Evolutionary conservation across 2,329 filamentous ascomycete species (phyloP), one percentile per base, ranked within the genome.

Genomic region (Colletotrichum tropicicola): DNA sequence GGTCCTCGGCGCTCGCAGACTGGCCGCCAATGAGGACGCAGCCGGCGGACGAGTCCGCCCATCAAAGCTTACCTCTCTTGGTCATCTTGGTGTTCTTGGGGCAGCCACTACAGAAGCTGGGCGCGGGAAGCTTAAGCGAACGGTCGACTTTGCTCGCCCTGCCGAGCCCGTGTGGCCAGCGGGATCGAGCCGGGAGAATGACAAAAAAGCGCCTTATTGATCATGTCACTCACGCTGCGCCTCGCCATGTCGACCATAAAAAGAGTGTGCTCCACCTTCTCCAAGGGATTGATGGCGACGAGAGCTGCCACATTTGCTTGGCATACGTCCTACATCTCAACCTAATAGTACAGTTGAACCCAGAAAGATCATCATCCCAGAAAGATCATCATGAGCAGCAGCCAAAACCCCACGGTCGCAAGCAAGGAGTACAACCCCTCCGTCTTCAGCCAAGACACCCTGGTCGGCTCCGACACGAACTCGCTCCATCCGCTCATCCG

Each of bases 401-500:
- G 0, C 35, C 30, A 27, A 17, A 23, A 30, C 10, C 27, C n/a
- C 15, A 21, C 10, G 17, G 6, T 19, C 21, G 2, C 5, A 8
- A 9, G 5, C 28, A 47, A 39, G 19, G 19, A 44, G 4, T 52
- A 56, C 12, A 19, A 13, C 6, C 44, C 57, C 8, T 65, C 57
- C 10, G 37, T 61, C 13, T 51, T 65, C 28, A 65, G 49, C 57
- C 62, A 62, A 51, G 62, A 65, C 13, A 65, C 57, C 5, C n/a
- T 51, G 4, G 12, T 45, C 17, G 57, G 49, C 49, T 65, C 62
- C 49, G 62, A 61, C 49, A 30, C 62, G 10, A 52, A 53, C 37
- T 65, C 62, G 3, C 23, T 45, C 21, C 21, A 25, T 23, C 57
- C 62, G 6, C 62, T 61, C 10, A 13, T 47, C 28, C 49, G 62